These are phyloP conservation scores for Blastomyces gilchristii DNA, from an alignment of 2,329 filamentous ascomycete species.

Conservation along the genomic window DNA sequence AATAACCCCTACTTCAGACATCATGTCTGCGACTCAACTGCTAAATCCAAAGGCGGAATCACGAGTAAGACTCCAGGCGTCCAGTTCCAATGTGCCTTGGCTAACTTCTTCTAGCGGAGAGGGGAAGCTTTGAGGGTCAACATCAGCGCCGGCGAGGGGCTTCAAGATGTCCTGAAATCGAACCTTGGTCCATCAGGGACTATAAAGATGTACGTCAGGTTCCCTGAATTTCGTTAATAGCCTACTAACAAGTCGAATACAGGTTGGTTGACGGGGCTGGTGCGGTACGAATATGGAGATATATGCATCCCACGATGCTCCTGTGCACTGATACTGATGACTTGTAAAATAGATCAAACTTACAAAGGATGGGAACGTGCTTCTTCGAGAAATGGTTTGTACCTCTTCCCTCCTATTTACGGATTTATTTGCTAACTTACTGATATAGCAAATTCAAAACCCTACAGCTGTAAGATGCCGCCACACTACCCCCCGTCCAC, in stretches of 20 bases:
- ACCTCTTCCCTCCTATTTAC: slow-evolving; percentile 9
- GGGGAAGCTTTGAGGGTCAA: slow-evolving; percentile 95
- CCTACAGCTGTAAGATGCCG: slow-evolving; percentile 65
- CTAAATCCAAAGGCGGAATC: slow-evolving; percentile 99
- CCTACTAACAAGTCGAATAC: slow-evolving; percentile 20
- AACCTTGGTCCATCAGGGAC: slow-evolving; percentile 91
- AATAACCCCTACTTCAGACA: slow-evolving; percentile 21
- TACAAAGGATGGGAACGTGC: slow-evolving; percentile 95
- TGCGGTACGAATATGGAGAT: slow-evolving; percentile 35
- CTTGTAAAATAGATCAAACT: slow-evolving; percentile 66
- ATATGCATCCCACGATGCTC: slow-evolving; percentile 15
- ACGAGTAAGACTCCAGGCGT: slow-evolving; percentile 50
- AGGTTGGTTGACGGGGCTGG: slow-evolving; percentile 55
- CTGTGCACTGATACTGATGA: slow-evolving; percentile 23
- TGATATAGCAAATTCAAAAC: slow-evolving; percentile 76
- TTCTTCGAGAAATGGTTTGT: slow-evolving; percentile 54
- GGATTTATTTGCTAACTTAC: slow-evolving; percentile 23
- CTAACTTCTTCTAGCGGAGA: slow-evolving; percentile 60
- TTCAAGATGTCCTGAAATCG: slow-evolving; percentile 88
- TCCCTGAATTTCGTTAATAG: slow-evolving; percentile 7
- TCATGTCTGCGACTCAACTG: slow-evolving; percentile 94
- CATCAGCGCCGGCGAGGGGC: slow-evolving; percentile 88
- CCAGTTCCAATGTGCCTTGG: slow-evolving; percentile 23
- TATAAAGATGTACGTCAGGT: slow-evolving; percentile 69
- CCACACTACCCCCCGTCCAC: neutral